Evolutionary conservation across 768 basidiomycete genomes (phyloP), one percentile per base, ranked within the genome.

Genomic region (Hygrophorus pudorinus): DNA sequence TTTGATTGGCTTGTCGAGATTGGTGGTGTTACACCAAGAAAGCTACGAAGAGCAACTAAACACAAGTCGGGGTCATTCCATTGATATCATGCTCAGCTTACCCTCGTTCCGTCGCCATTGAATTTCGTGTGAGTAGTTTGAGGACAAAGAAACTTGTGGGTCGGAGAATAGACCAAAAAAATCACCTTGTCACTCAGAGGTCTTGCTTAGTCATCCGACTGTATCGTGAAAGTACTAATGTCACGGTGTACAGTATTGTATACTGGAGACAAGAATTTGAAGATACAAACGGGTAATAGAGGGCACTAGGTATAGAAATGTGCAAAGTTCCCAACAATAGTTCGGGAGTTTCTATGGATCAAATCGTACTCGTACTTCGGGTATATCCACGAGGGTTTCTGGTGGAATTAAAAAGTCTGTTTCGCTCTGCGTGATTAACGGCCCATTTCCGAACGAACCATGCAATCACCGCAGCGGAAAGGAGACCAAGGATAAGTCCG

Each of bases 21-120:
- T 42, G 90, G 91, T 31, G 82, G 81, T 11, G 87, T 91, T 20
- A 91, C 87, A 48, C 87, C 87, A 40, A 83, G 70, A 63, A 74
- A 83, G 55, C 85, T 88, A 59, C 18, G 31, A 51, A 53, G 48
- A 55, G 28, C n/a, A 44, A 18, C 17, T 42, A 17, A 13, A 49
- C 42, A 53, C 39, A 42, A 21, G 24, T 35, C 7, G 38, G 35
- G n/a, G 18, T 31, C 21, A 16, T 18, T 17, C 21, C 1, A 10
- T 7, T 18, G 30, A 39, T 17, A 28, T 31, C 7, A 36, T 28
- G 30, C n/a, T 32, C 9, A 12, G 29, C 50, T 21, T 59, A 68
- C 71, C 63, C 64, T 60, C 51, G 64, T 54, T 70, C 69, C 42
- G 66, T 33, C 14, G 38, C 24, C 35, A 37, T 48, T 24, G 44